Base-by-base conservation (phyloP, 2,329 filamentous ascomycete species). In the Epichloe bromicola region DNA sequence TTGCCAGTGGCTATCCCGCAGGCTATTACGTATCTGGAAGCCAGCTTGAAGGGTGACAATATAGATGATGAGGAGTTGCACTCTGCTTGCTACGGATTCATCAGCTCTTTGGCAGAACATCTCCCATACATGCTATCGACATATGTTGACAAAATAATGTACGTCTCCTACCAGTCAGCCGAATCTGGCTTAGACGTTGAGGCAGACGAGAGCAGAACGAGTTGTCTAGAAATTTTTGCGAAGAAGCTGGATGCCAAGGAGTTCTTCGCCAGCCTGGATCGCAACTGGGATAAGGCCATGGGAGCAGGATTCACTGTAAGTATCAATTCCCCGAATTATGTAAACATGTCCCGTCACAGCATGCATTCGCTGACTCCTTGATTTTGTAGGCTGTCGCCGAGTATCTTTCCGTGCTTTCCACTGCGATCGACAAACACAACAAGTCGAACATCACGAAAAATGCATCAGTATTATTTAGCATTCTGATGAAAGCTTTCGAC, bases 121-220 rank as follows among this genome's bases (percentile, higher is more conserved):
- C 71, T 97, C 26, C 88, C 91, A 1, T 96, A 87, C 68, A 95
- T 97, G 82, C 74, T 97, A 54, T 88, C 88, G 11, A 74, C 78
- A 5, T 83, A 91, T 58, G 68, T 97, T 11, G 81, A 86, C 55
- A 79, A 77, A 46, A 76, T 95, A 45, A 69, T 97, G 26, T 70
- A 74, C 14, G 75, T 87, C 11, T 90, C 88, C 5, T 86, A 85
- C 63, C 73, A 74, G 46, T 93, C 88, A 45, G 82, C 86, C 15
- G 75, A 75, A 51, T 73, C 78, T 4, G 74, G 72, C 17, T 66
- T 88, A 30, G 76, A 80, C 23, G 72, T 76, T 5, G 78, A 83
- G 49, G 79, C 80, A 26, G 76, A 82, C 52, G 77, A 83, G 44
- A 80, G 76, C 63, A 80, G 88, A 30, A 67, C 73, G 3, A 78